Evolutionary conservation across 805 yeast species (phyloP), one percentile per base, ranked within the genome.

Genomic region (Monosporozyma aquatica): DNA sequence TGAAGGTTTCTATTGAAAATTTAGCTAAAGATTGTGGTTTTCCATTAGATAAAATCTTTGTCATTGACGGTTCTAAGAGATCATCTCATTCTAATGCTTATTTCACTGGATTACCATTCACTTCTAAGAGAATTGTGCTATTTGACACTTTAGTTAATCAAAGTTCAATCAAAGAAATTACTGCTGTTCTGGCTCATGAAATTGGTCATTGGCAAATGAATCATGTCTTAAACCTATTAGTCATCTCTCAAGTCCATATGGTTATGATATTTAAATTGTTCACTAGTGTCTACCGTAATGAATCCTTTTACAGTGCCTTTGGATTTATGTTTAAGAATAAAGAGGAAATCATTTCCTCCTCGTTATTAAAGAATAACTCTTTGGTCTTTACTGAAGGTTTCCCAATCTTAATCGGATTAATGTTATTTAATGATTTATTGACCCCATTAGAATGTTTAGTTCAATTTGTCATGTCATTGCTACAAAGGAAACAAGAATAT

Each of bases 121-220:
- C 87, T 44, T 58, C 60, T 39, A 92, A 92, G 66, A 90, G 89
- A 65, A 92, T 92, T 66, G 97, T 92, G 40, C 74, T 92, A 35
- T 92, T 72, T 59, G 99, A 92, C 55, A 92, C 97, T 8, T 74
- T 92, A 66, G 81, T 92, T 49, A 78, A 84, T 47, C 82, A 85
- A 45, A 80, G 87, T 26, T 66, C 87, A 24, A 74, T 76, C 23
- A 75, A 73, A 34, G 95, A 92, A 64, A 85, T 87, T 32, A 86
- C 87, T 41, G 97, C 97, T 41, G 95, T 92, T 1, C 71, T 90
- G 50, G 97, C 95, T n/a, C 99, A 92, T 59, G 99, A 92, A 68
- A 82, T 92, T 52, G 99, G 99, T 40, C 99, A 92, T 63, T 92
- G 99, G 99, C 80, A 82, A 54, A 72, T 83, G 61, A 79, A 82